Evolutionary conservation across 495 filamentous ascomycete species (phyloP), one percentile per base, ranked within the genome.

Genomic region (Usnea hakonensis): DNA sequence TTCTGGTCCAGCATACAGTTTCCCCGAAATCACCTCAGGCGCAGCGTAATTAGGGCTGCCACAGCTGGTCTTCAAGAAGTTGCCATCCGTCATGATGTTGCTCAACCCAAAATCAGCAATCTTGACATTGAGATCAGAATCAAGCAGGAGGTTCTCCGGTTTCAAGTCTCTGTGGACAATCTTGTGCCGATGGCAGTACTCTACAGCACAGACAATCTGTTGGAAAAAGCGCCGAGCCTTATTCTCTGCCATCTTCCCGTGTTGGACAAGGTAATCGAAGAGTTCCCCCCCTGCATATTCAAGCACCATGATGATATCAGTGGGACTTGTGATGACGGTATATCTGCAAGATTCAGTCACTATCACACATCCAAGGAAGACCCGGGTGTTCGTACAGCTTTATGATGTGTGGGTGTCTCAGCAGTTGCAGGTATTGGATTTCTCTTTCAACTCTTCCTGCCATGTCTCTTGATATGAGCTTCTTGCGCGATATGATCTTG

Each of bases 61-160:
- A 72, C 94, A 98, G 75, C 91, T 96, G 0, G 94, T 98, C 76
- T 96, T 97, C 67, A 98, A 83, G 73, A 98, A 98, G 70, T 97
- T 98, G 11, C 94, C 94, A 69, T 98, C 94, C 11, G 94, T 97
- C 93, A 98, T 97, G 74, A 98, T 97, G 70, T 98, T 98, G 77
- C 93, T 97, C 57, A 98, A 77, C 58, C 94, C 94, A 68, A 98
- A 98, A 77, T 98, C 94, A 57, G 94, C 94, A 73, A 98, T 97
- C 78, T 98, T 98, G 68, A 98, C 94, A 70, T 97, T 96, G 69
- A 96, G 87, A 55, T 91, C 81, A 63, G 90, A 87, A 75, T 98
- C 94, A 64, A 98, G 85, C 50, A 98, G 81, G 32, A 98, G 77
- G 72, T 98, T 98, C 81, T 98, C 94, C 8, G 94, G 94, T 72